These are phyloP conservation scores for Fusarium sp. DNA, from an alignment of 2,329 filamentous ascomycete species.

Conservation along the genomic window DNA sequence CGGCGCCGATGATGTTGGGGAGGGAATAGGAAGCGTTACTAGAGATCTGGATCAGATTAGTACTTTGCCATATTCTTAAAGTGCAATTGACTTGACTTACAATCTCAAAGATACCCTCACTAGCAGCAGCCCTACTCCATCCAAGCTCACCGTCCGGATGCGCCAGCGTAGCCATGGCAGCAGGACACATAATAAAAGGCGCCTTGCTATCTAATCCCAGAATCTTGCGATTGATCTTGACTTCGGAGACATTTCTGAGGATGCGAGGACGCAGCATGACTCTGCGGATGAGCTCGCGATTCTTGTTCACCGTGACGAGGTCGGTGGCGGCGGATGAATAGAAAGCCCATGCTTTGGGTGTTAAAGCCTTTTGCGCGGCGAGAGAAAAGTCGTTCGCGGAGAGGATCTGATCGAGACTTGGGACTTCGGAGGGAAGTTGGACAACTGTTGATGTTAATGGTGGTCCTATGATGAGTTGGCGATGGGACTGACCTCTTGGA, in stretches of 20 bases:
- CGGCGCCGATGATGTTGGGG: constrained; percentile 46
- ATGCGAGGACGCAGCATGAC: constrained; percentile 74
- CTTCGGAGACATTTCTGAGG: constrained; percentile 68
- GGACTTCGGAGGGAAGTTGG: constrained; percentile 33
- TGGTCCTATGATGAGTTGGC: not conserved
- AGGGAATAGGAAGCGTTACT: constrained; percentile 50
- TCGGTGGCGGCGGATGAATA: constrained; percentile 77
- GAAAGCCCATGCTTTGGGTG: constrained; percentile 78
- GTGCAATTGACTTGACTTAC: constrained; percentile 23
- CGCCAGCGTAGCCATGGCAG: constrained; percentile 74
- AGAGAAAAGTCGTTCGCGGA: constrained; percentile 70
- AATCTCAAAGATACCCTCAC: constrained; percentile 50
- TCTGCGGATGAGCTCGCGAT: constrained; percentile 67
- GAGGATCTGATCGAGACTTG: constrained; percentile 45
- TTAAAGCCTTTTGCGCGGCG: constrained; percentile 68
- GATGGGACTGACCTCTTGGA: constrained; percentile 38
- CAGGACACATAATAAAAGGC: constrained; percentile 76
- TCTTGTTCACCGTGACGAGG: constrained; percentile 69
- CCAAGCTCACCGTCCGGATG: constrained; percentile 73
- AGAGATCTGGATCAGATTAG: constrained; percentile 39
- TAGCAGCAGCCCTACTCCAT: constrained; percentile 50
- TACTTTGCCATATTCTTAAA: rapidly evolving
- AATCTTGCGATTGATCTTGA: constrained; percentile 67
- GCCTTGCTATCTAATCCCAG: constrained; percentile 66
- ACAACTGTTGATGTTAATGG: constrained; percentile 27